Evolutionary conservation across 2,329 filamentous ascomycete genomes (phyloP), one percentile per base, ranked within the genome.

Genomic region (Penicillium aurantiogriseum): DNA sequence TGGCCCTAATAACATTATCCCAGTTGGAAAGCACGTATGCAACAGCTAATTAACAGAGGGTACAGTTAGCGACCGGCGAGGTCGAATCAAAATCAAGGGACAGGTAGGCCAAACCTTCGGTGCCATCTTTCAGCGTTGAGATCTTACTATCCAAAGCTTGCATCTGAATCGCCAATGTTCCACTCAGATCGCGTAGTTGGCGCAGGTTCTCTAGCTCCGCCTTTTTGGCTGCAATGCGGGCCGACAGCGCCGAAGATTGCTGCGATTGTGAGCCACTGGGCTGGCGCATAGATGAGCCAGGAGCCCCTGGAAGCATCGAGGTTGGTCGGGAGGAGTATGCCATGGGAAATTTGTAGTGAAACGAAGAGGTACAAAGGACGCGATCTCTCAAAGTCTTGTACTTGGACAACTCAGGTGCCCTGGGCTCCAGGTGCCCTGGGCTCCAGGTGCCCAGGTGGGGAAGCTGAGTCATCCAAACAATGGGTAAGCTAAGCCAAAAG

Each of bases 21-120:
- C 85, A 88, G 68, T 88, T 88, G 39, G 83, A 81, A 67, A 88
- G 78, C n/a, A 88, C 85, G 45, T 82, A 83, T 54, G 85, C 85
- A 56, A 88, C 83, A 59, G 85, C 85, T 85, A 70, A 19, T 31
- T 38, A 57, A 45, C 57, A 23, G 39, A 23, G 39, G 42, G 15
- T 27, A 27, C 17, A 47, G 39, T 54, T 39, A 64, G 58, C 49
- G 38, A 23, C 21, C 4, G 51, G 54, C 19, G 11, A 33, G 31
- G 31, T 33, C 33, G 23, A 44, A 54, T 43, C 44, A 46, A 51
- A 44, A 54, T 43, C 44, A 48, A 50, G 23, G 39, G 27, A 36
- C 40, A 43, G 44, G 33, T 45, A 44, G 31, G 38, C 38, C 33
- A 56, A 56, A 84, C 82, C 82, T 79, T 88, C 84, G 6, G 85